These are phyloP conservation scores for Trametes meyenii DNA, from an alignment of 768 basidiomycete species.

Conservation along the genomic window DNA sequence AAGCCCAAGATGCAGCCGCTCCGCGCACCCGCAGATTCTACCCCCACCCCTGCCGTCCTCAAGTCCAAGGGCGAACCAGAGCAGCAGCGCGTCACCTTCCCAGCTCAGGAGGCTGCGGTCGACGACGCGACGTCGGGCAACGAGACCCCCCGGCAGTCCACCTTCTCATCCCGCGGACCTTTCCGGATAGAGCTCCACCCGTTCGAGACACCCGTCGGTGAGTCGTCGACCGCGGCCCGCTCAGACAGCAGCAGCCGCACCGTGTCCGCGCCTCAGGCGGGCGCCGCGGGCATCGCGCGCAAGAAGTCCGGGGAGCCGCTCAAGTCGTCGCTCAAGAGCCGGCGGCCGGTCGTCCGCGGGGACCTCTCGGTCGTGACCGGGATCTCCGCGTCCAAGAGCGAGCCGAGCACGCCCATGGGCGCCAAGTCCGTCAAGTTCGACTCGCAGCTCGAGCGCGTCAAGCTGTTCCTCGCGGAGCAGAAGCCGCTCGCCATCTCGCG, in stretches of 20 bases:
- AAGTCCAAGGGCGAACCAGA: slow-evolving; percentile 18
- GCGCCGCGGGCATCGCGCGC: slow-evolving; percentile 56
- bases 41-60: slow-evolving; percentile 46
- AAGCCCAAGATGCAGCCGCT: slow-evolving; percentile 31
- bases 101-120: background rate
- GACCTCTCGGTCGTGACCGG: slow-evolving; percentile 56
- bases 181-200: slow-evolving; percentile 13
- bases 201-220: slow-evolving; percentile 3
- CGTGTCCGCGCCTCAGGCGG: slow-evolving; percentile 25
- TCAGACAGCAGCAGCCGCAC: slow-evolving; percentile 11
- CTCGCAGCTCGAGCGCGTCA: slow-evolving; percentile 88
- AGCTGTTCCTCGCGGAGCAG: slow-evolving; percentile 93
- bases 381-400: slow-evolving; percentile 60
- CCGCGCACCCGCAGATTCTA: slow-evolving; percentile 45
- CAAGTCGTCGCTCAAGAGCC: slow-evolving; percentile 85
- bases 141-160: slow-evolving; percentile 24
- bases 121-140: slow-evolving; percentile 8
- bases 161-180: background rate
- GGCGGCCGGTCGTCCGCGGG: slow-evolving; percentile 49
- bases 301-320: slow-evolving; percentile 96
- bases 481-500: slow-evolving; percentile 93
- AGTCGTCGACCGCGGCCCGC: slow-evolving; percentile 4
- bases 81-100: slow-evolving; percentile 16
- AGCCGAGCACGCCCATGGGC: slow-evolving; percentile 77
- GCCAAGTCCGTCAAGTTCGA: slow-evolving; percentile 93